Evolutionary conservation across 192 early-diverging fungal genomes (phyloP).

Genomic region (Martensiomyces pterosporus): DNA sequence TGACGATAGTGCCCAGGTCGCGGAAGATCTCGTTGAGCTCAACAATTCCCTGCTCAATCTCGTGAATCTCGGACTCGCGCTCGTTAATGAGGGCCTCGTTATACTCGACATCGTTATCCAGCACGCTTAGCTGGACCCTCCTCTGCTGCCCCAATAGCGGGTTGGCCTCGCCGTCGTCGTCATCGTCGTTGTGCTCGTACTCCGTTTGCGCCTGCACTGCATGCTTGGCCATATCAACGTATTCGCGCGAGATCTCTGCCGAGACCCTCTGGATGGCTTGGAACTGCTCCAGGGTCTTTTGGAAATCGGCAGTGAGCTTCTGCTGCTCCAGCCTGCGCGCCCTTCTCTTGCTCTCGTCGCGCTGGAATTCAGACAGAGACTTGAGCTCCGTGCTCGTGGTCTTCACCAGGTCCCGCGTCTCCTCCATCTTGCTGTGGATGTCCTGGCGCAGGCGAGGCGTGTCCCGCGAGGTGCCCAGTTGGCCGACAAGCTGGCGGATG

Average conservation of each 20-base stretch:
- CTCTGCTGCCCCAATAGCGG: slow-evolving; percentile 23
- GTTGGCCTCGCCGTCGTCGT: slow-evolving; percentile 20
- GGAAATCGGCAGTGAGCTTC: slow-evolving; percentile 93
- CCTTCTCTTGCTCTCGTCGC: slow-evolving; percentile 20
- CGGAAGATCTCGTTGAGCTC: slow-evolving; percentile 97
- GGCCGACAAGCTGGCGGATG: slow-evolving; percentile 72
- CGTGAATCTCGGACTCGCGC: slow-evolving; percentile 86
- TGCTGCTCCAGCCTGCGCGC: slow-evolving; percentile 85
- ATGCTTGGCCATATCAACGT: slow-evolving; percentile 71
- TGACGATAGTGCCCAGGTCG: slow-evolving; percentile 93
- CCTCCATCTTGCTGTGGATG: slow-evolving; percentile 64
- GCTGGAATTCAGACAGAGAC: slow-evolving; percentile 57
- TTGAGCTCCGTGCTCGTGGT: slow-evolving; percentile 76
- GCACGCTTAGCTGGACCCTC: slow-evolving; percentile 61
- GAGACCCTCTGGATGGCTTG: slow-evolving; percentile 79
- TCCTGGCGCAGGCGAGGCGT: slow-evolving; percentile 64
- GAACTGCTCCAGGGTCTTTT: slow-evolving; percentile 85
- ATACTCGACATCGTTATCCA: slow-evolving; percentile 91
- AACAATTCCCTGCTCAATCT: slow-evolving; percentile 88
- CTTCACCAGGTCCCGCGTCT: slow-evolving; percentile 76
- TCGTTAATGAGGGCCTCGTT: slow-evolving; percentile 93
- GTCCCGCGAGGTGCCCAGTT: slow-evolving; percentile 75
- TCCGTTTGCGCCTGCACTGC: slow-evolving; percentile 16
- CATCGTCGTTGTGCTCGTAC: slow-evolving; percentile 8
- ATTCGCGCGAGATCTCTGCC: slow-evolving; percentile 79